Percentiles rank a stretch among this genome's conserved stretches.
These are phyloP conservation scores for Malbranchea zuffiana DNA, from an alignment of 2,329 filamentous ascomycete genomes.

Conservation along the genomic window DNA sequence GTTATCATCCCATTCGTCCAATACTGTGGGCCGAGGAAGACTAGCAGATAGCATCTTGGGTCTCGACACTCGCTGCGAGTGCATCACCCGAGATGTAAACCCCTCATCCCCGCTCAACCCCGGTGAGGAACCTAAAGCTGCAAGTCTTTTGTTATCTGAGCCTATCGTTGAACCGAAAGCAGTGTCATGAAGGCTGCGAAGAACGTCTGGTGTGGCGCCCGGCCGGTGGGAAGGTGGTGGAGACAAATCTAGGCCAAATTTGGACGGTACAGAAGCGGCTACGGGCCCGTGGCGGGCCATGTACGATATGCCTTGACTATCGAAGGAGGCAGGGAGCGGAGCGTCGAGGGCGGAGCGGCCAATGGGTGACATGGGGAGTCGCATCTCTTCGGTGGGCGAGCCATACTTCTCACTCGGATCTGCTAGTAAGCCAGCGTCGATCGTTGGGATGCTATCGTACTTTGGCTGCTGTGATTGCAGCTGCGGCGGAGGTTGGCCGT, in stretches of 20 bases:
- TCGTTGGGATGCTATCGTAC: constrained; percentile 44
- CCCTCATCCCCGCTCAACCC: constrained; percentile 53
- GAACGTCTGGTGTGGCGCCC: constrained; percentile 53
- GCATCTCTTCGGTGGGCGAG: constrained; percentile 67
- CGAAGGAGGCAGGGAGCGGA: constrained; percentile 85
- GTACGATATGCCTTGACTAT: constrained; percentile 88
- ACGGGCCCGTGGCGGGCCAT: constrained; percentile 82
- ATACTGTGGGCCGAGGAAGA: constrained; percentile 41
- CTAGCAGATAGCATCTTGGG: constrained; percentile 50
- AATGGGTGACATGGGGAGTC: constrained; percentile 68
- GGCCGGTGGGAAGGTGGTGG: constrained; percentile 62
- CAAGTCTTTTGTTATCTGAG: constrained; percentile 56
- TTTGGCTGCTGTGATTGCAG: constrained; percentile 20
- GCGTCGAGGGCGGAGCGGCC: constrained; percentile 78
- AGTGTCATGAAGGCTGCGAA: constrained; percentile 52
- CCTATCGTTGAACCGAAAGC: no score
- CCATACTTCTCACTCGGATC: constrained; percentile 59
- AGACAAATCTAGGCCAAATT: constrained; percentile 64
- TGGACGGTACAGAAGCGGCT: constrained; percentile 82
- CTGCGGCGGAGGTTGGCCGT: constrained; percentile 32
- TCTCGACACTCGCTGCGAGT: constrained; percentile 55
- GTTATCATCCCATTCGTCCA: constrained; percentile 50
- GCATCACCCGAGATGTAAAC: constrained; percentile 52
- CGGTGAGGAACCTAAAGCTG: constrained; percentile 45
- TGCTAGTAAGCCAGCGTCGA: constrained; percentile 49